Conservation (phyloP, 2,329 filamentous ascomycete genomes). For the Botrytis cinerea region DNA sequence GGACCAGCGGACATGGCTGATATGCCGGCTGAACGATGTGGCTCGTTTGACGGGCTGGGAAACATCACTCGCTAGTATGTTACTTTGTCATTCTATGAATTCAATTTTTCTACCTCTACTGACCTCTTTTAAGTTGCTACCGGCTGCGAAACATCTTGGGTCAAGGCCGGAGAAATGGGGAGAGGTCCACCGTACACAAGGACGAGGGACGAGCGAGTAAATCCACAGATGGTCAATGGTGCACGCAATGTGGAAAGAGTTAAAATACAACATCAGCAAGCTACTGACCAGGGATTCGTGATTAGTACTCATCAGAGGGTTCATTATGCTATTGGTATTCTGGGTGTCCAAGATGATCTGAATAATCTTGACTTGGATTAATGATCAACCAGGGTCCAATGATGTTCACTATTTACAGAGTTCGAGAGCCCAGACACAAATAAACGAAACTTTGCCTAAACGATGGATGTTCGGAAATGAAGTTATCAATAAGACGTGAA, state of each 20-base stretch:
- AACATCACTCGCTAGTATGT: slow-evolving; percentile 65
- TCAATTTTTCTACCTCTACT: not conserved
- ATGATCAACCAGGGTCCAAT: not conserved
- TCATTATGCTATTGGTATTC: slow-evolving; percentile 75
- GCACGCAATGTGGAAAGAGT: slow-evolving; percentile 51
- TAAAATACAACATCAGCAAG: slow-evolving; percentile 47
- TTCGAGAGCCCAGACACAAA: not conserved
- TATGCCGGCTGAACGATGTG: slow-evolving; percentile 73
- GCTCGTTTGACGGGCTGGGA: slow-evolving; percentile 84
- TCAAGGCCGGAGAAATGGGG: slow-evolving; percentile 69
- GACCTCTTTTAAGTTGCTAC: slow-evolving; percentile 56
- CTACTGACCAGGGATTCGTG: slow-evolving; percentile 57
- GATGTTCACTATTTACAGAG: not conserved
- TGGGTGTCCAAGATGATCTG: slow-evolving; percentile 78
- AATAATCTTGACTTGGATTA: slow-evolving; percentile 57
- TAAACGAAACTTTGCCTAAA: not conserved
- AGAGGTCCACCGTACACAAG: slow-evolving; percentile 73
- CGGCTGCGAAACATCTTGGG: slow-evolving; percentile 85
- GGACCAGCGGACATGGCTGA: slow-evolving; percentile 74
- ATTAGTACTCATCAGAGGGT: slow-evolving; percentile 64
- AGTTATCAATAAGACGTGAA: not conserved
- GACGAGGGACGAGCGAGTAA: slow-evolving; percentile 44
- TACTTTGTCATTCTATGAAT: not conserved
- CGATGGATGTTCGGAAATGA: not conserved
- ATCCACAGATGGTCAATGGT: slow-evolving; percentile 50